Conservation (phyloP, 2,329 filamentous ascomycete genomes). For the Ceratocystiopsis brevicomis region DNA sequence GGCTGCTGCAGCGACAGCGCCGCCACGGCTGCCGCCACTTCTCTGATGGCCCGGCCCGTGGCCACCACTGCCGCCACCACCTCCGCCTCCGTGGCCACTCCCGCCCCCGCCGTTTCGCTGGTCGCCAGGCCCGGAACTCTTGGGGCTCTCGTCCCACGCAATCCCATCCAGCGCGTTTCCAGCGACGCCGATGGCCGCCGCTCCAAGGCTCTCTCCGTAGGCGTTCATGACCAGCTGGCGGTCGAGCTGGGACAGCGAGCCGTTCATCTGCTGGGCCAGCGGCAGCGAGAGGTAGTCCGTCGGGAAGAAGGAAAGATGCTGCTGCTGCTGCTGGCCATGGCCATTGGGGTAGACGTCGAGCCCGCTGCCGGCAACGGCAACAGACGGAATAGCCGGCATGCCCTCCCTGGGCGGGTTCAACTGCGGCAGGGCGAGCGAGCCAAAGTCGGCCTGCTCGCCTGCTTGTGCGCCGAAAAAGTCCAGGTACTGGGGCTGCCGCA, state of each 20-base stretch:
- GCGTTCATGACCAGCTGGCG: constrained; percentile 59
- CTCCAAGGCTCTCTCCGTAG: constrained; percentile 38
- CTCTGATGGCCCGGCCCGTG: no score
- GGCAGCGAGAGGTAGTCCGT: constrained; percentile 34
- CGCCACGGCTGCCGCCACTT: no score
- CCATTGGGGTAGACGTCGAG: no score
- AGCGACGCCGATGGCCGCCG: constrained; percentile 17
- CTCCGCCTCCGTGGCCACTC: constrained; percentile 4
- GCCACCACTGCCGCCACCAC: constrained; percentile 6
- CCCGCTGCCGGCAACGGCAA: no score
- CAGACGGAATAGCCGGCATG: no score
- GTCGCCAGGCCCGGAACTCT: neutral
- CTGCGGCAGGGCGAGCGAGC: no score
- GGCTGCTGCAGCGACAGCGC: neutral
- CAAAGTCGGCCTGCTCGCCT: no score
- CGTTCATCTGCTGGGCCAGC: constrained; percentile 26
- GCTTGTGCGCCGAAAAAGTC: no score
- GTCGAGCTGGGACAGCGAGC: constrained; percentile 49
- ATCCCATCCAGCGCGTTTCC: constrained; percentile 23
- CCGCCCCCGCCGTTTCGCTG: neutral
- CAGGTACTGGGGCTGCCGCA: no score
- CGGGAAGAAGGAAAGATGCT: constrained; percentile 23
- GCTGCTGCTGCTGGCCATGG: constrained; percentile 12
- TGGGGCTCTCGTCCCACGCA: constrained; percentile 19
- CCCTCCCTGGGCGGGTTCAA: no score